Base-by-base conservation (phyloP, 441 rosid species). In the Arabidopsis lyrata region DNA sequence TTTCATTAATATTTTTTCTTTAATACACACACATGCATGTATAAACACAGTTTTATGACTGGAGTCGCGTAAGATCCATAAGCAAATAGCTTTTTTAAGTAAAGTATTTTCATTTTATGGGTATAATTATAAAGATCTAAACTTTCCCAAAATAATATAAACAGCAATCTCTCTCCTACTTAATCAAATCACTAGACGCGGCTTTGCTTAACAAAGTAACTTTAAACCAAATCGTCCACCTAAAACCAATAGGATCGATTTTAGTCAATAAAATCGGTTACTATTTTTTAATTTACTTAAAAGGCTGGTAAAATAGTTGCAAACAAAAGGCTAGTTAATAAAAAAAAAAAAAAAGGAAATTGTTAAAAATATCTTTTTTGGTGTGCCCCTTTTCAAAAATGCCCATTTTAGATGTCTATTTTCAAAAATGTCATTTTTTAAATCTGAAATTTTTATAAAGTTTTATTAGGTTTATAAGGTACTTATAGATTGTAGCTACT, bases 1-100 rank as follows among this genome's bases (percentile, higher is more conserved):
- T 38, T 8, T 35, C 24, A 41, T 60, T 67, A 31, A 14, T 22
- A 11, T 36, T 10, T 10, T 22, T 9, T 2, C 34, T 41, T 35
- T 6, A 24, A 8, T 70, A 54, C 20, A 62, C 34, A 38, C 32
- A 15, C 13, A 49, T 57, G 39, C 62, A 68, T 75, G 48, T 27
- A 54, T 60, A 36, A 20, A 41, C 62, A 60, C 45, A 44, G 69
- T 75, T 42, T 60, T 36, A 44, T 75, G 79, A 54, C 49, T 45
- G 20, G 59, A 16, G 60, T 44, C 39, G 35, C 31, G 66, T 47
- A 20, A 35, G 66, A 45, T 69, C 35, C 57, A 44, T 20, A 45
- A 27, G 44, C 52, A 52, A 68, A 38, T 3, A 29, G 1, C 3
- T 6, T 39, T 58, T 36, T 36, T 1, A 6, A 54, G 36, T 20